Evolutionary conservation across 371 early-diverging fungal species (phyloP), one percentile per base, ranked within the genome.

Genomic region (Rhizopus microsporus): DNA sequence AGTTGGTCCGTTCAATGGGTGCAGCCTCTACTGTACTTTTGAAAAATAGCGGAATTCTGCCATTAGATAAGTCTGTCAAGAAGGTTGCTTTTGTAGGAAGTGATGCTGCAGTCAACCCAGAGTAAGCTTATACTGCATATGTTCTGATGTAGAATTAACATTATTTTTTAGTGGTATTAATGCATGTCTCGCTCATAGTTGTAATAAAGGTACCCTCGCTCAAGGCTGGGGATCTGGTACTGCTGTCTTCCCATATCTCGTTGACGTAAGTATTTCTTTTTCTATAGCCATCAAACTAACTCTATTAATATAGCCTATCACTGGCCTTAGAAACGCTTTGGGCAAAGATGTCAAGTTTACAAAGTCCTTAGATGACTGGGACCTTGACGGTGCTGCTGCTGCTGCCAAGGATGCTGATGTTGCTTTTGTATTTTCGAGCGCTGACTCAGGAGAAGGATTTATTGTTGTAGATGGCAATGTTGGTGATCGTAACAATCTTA

Each of bases 141-240:
- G 17, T 29, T 42, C 5, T 34, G 34, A 30, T 50, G 9, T 39
- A 1, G 15, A 32, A 35, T 4, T 43, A 5, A 49, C 30, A 3
- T 37, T 12, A 29, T 43, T 35, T 31, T 30, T 45, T 48, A 68
- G 60, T 9, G 68, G 67, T 12, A 33, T 59, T 7, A 66, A 66
- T 12, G 49, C 59, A 2, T 74, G 72, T n/a, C 40, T 35, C 17
- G 66, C 68, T 52, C 63, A 63, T 30, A 69, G 68, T 5, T 73
- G 72, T 51, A 59, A 51, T 32, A 51, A 40, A 15, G 88, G 85
- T 13, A 80, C 78, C 7, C 61, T 88, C 15, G 83, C 86, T 40
- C 72, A 77, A 61, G 87, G 87, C 16, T 85, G 87, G 85, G 88
- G 88, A 2, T 80, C 81, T 45, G 88, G 88, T 45, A 78, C 85